phyloP scores from a whole-genome alignment of 305 asterid species.

The Rubia tinctorum region DNA sequence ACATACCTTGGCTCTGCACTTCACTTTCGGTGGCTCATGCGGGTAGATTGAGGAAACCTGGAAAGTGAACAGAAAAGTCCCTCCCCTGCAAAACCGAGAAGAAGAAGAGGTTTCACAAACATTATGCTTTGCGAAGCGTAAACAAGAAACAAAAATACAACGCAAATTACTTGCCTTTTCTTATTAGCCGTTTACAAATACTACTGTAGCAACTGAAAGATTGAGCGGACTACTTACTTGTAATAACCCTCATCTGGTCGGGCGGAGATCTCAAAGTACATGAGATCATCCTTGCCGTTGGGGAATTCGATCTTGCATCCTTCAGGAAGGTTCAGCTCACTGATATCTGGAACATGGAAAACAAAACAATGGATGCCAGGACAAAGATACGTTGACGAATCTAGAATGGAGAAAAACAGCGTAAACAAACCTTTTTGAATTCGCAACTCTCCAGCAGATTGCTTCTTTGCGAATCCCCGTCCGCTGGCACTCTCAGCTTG shows the following conservation, averaged over 20 bases:
- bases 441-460: conserved; percentile 35
- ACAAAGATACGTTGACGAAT: too few relatives aligned
- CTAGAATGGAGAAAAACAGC: too few relatives aligned
- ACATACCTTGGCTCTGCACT: conserved; percentile 40
- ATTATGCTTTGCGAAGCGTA: too few relatives aligned
- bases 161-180: too few relatives aligned
- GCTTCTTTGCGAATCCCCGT: conserved; percentile 28
- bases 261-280: conserved; percentile 35
- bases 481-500: conserved; percentile 24
- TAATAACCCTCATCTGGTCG: conserved; percentile 37
- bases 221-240: conserved; percentile 27
- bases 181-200: too few relatives aligned
- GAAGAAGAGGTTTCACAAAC: too few relatives aligned
- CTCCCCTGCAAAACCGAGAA: too few relatives aligned
- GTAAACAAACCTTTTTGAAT: conserved; percentile 36
- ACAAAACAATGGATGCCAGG: too few relatives aligned
- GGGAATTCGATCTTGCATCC: conserved; percentile 29
- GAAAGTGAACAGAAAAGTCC: conserved; percentile 29
- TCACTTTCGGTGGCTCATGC: conserved; percentile 40
- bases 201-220: too few relatives aligned
- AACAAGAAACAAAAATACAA: too few relatives aligned
- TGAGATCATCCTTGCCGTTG: conserved; percentile 34
- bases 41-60: conserved; percentile 33
- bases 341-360: too few relatives aligned
- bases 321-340: conserved; percentile 38